Conservation (phyloP, 306 rosid genomes). For the Leucaena leucocephala region DNA sequence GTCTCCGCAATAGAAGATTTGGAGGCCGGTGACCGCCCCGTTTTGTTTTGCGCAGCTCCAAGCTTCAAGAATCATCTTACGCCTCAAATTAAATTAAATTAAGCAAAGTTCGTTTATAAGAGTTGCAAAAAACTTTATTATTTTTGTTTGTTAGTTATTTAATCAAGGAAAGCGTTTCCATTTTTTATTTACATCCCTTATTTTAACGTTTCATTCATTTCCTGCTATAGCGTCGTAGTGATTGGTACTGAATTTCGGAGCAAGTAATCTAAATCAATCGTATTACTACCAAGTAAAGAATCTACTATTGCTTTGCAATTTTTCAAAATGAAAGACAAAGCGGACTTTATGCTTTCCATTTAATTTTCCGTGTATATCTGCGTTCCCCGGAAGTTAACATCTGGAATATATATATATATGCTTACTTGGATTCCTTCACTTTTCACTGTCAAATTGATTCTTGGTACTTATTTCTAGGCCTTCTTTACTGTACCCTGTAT, state of each 20-base stretch:
- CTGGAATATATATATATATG: neutral
- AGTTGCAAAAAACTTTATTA: neutral
- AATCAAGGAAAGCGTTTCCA: neutral
- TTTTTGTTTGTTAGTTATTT: neutral
- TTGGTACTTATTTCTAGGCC: neutral
- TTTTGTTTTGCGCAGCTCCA: neutral
- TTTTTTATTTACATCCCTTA: neutral
- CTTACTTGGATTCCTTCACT: neutral
- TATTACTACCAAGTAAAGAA: slow-evolving; percentile 36
- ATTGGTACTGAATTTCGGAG: slow-evolving; percentile 18
- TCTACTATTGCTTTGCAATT: slow-evolving; percentile 1
- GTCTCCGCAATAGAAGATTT: neutral
- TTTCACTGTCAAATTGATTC: neutral
- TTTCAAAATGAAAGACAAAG: slow-evolving; percentile 13
- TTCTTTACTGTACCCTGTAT: neutral
- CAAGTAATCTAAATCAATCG: slow-evolving; percentile 18
- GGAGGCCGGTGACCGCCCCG: slow-evolving; percentile 4
- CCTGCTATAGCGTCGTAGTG: neutral
- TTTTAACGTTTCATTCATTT: neutral
- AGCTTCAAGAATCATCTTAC: neutral
- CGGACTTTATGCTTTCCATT: slow-evolving; percentile 19
- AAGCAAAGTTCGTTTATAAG: neutral
- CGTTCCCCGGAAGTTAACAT: neutral
- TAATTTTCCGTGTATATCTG: neutral
- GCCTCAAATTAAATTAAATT: neutral